Conservation (phyloP, 805 yeast species). For the Saturnispora serradocipensis region DNA sequence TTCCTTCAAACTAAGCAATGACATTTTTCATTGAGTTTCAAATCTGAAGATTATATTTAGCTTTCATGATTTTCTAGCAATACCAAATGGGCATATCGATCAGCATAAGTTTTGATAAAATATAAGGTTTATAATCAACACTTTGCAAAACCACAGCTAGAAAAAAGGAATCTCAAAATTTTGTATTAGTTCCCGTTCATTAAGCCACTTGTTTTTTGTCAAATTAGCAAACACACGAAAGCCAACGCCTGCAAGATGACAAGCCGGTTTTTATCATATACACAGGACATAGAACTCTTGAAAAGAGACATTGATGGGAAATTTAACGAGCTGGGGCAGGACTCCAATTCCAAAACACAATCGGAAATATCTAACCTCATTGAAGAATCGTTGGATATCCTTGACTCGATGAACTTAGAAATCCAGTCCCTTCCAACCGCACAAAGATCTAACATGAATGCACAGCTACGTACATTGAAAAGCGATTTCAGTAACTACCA, state of each 20-base stretch:
- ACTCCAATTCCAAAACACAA: background rate
- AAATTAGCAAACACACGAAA: background rate
- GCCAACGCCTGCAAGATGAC: background rate
- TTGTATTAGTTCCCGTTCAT: background rate
- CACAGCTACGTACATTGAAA: slow-evolving; percentile 67
- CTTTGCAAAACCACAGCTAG: background rate
- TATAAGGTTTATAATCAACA: background rate
- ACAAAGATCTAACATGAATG: slow-evolving; percentile 59
- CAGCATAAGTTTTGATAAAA: too few species aligned
- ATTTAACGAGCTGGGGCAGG: background rate
- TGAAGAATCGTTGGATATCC: slow-evolving; percentile 73
- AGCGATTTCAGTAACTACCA: slow-evolving; percentile 50
- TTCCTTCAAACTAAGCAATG: background rate
- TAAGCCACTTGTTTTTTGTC: background rate
- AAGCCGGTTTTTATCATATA: slow-evolving; percentile 3
- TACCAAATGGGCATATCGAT: background rate
- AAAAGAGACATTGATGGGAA: slow-evolving; percentile 2
- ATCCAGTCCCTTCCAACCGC: slow-evolving; percentile 75
- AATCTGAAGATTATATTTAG: background rate
- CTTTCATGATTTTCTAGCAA: background rate
- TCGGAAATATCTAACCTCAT: slow-evolving; percentile 21
- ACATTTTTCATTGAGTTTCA: too few species aligned
- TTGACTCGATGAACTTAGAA: slow-evolving; percentile 84
- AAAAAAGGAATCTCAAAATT: background rate
- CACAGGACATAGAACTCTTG: slow-evolving; percentile 5